A percentile compares a stretch with the other conserved stretches of the same genome.
Conservation (phyloP, 2,329 filamentous ascomycete species). For the Colletotrichum scovillei region DNA sequence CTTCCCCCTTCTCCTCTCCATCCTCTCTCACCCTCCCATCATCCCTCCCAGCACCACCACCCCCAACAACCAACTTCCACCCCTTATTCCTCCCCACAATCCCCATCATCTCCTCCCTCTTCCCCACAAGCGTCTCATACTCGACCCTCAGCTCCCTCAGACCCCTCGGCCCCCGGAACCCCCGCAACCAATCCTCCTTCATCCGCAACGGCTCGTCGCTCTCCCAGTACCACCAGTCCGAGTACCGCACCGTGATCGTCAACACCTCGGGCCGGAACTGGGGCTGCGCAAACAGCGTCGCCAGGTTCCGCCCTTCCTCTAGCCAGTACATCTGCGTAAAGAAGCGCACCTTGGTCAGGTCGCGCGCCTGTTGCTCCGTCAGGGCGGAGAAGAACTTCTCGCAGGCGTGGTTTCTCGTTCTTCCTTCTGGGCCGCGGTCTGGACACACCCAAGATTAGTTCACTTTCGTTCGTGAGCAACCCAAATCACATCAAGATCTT, state of each 20-base stretch:
- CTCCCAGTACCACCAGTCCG: constrained; percentile 62
- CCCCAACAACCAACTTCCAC: constrained; percentile 14
- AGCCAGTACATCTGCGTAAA: constrained; percentile 57
- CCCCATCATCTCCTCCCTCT: constrained; percentile 55
- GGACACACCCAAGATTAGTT: too few species aligned
- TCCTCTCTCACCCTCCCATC: not conserved
- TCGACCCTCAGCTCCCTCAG: constrained; percentile 55
- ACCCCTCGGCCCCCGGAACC: constrained; percentile 39
- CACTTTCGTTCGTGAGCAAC: too few species aligned
- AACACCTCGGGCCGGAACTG: constrained; percentile 49
- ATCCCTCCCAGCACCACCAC: not conserved
- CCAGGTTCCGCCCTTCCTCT: constrained; percentile 42
- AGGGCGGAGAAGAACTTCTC: constrained; percentile 7
- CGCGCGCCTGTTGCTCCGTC: constrained; percentile 38
- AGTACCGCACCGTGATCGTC: constrained; percentile 59
- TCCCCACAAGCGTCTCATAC: constrained; percentile 59
- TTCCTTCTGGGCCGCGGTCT: constrained; percentile 20
- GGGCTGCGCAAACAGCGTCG: constrained; percentile 40
- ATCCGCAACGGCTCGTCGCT: constrained; percentile 48
- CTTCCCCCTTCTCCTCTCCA: too few species aligned
- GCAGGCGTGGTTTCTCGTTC: not conserved
- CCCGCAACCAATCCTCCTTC: constrained; percentile 49
- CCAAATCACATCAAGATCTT: too few species aligned
- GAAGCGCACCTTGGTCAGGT: constrained; percentile 43
- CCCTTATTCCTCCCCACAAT: constrained; percentile 47